These are phyloP conservation scores for Botrytis galanthina DNA, from an alignment of 2,329 filamentous ascomycete genomes.

Conservation along the genomic window DNA sequence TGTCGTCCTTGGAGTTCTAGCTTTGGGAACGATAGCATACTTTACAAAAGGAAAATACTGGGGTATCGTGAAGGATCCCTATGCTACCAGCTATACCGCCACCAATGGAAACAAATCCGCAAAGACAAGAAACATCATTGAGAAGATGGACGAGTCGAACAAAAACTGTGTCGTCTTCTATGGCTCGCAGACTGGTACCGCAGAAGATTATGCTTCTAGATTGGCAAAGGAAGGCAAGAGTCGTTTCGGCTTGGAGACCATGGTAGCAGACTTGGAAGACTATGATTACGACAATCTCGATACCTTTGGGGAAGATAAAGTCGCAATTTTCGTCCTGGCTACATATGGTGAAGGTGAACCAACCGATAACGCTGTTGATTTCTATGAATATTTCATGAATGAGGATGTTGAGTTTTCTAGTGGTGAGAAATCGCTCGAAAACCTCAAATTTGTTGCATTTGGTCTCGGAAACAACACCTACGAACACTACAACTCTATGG, in stretches of 20 bases:
- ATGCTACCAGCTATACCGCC: conserved; percentile 70
- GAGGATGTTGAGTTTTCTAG: conserved; percentile 80
- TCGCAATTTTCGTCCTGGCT: conserved; percentile 92
- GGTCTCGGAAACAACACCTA: conserved; percentile 99
- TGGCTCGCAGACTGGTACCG: conserved; percentile 96
- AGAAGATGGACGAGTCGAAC: conserved; percentile 91
- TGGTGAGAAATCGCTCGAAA: conserved; percentile 69
- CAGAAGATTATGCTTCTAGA: conserved; percentile 95
- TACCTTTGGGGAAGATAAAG: conserved; percentile 80
- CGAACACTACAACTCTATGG: conserved; percentile 99
- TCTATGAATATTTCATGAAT: conserved; percentile 90
- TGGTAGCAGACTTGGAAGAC: conserved; percentile 97
- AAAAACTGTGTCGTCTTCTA: conserved; percentile 99
- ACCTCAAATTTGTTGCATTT: conserved; percentile 91
- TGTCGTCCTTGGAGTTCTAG: conserved; percentile 79
- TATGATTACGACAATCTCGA: conserved; percentile 97
- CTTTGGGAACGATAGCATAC: conserved; percentile 87
- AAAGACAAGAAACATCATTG: conserved; percentile 86
- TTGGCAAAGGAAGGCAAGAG: conserved; percentile 97
- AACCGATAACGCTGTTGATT: conserved; percentile 97
- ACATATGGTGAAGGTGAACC: conserved; percentile 98
- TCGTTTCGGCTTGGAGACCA: conserved; percentile 92
- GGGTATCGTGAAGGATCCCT: conserved; percentile 85
- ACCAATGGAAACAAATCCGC: conserved; percentile 70
- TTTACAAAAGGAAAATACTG: conserved; percentile 97